phyloP scores from a whole-genome alignment of 1,139 yeast genomes.

The Suhomyces atakaporum region DNA sequence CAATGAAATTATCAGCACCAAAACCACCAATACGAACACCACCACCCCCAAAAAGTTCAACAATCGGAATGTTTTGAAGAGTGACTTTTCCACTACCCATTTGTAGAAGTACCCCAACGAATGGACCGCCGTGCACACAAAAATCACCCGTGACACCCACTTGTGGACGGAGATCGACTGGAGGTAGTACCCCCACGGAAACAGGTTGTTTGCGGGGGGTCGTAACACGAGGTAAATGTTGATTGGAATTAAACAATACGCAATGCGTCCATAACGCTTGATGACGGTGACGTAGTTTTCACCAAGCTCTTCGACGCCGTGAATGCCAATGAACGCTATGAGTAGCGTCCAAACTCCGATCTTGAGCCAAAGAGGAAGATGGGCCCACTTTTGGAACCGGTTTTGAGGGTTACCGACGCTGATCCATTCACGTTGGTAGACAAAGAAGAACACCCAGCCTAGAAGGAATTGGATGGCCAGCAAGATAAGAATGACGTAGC shows the following conservation, averaged over 20 bases:
- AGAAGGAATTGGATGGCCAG: slow-evolving; percentile 30
- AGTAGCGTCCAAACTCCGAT: slow-evolving; percentile 36
- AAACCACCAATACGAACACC: slow-evolving; percentile 43
- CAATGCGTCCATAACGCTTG: slow-evolving; percentile 57
- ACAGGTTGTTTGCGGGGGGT: slow-evolving; percentile 46
- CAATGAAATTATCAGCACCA: slow-evolving; percentile 58
- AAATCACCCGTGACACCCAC: slow-evolving; percentile 73
- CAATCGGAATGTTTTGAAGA: slow-evolving; percentile 42
- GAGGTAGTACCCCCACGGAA: slow-evolving; percentile 42
- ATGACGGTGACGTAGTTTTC: slow-evolving; percentile 26
- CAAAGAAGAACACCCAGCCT: slow-evolving; percentile 2
- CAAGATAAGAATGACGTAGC: slow-evolving; percentile 43
- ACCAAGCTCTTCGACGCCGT: slow-evolving; percentile 23
- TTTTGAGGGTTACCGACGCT: slow-evolving; percentile 28
- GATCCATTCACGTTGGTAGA: slow-evolving; percentile 21
- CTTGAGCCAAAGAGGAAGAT: slow-evolving; percentile 29
- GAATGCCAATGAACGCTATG: slow-evolving; percentile 22
- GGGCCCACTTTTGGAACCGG: slow-evolving; percentile 10
- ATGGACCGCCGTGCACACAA: slow-evolving; percentile 56
- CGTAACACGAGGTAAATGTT: slow-evolving; percentile 60
- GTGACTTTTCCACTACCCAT: slow-evolving; percentile 43
- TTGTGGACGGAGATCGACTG: slow-evolving; percentile 65
- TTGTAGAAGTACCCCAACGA: slow-evolving; percentile 52
- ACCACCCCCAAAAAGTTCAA: slow-evolving; percentile 66
- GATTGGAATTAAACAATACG: slow-evolving; percentile 67